phyloP scores from a whole-genome alignment of 805 yeast species.

The Zygoascus tannicola region DNA sequence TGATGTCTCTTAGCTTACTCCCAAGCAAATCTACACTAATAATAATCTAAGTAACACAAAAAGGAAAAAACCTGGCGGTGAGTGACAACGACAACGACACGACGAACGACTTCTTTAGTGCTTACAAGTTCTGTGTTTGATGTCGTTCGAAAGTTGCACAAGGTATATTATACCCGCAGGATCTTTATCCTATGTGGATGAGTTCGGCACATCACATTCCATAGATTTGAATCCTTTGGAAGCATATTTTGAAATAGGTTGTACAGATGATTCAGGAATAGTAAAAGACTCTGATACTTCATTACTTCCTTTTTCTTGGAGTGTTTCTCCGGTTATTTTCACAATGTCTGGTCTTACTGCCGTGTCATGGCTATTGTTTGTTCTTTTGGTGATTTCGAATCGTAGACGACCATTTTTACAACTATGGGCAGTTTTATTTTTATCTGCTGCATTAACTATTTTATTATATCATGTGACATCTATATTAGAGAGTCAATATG shows the following conservation, averaged over 20 bases:
- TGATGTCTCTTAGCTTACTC: too few species aligned
- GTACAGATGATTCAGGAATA: slow-evolving; percentile 5
- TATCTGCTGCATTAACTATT: slow-evolving; percentile 46
- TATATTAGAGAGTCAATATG: slow-evolving; percentile 43
- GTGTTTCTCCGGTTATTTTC: slow-evolving; percentile 26
- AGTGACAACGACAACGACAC: too few species aligned
- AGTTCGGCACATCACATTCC: not conserved
- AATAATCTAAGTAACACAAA: too few species aligned
- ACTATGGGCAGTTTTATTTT: slow-evolving; percentile 47
- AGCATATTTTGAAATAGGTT: not conserved
- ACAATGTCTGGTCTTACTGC: slow-evolving; percentile 26
- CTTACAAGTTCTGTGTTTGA: too few species aligned
- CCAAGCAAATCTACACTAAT: too few species aligned
- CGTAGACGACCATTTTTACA: slow-evolving; percentile 51
- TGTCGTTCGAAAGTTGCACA: not conserved
- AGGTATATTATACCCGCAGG: slow-evolving; percentile 3
- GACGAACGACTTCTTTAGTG: too few species aligned
- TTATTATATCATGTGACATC: slow-evolving; percentile 39
- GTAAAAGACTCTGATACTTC: not conserved
- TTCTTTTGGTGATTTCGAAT: slow-evolving; percentile 46
- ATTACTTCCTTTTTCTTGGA: slow-evolving; percentile 25
- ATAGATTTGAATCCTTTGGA: not conserved
- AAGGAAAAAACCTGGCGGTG: too few species aligned
- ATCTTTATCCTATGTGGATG: slow-evolving; percentile 1
- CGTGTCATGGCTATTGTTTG: slow-evolving; percentile 61